phyloP scores from a whole-genome alignment of 805 yeast species.

The Kodamaea neixiangensis region DNA sequence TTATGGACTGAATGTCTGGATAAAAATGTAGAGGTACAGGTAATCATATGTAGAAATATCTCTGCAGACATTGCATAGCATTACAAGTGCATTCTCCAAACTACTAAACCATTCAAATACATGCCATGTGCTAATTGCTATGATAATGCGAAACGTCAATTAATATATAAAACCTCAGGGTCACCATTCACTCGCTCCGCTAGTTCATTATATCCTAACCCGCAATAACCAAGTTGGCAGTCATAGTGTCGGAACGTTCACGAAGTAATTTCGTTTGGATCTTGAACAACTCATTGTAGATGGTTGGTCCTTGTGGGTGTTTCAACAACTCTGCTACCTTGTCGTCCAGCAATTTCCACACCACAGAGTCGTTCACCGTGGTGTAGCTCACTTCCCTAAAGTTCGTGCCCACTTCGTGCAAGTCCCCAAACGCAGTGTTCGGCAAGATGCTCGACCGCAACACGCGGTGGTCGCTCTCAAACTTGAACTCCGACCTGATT shows the following conservation, averaged over 20 bases:
- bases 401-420: conserved; percentile 31
- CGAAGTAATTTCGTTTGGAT: conserved; percentile 64
- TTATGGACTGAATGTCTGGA: too few relatives aligned
- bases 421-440: conserved; percentile 73
- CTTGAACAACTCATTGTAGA: conserved; percentile 64
- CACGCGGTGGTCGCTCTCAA: conserved; percentile 40
- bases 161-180: background rate
- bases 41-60: too few relatives aligned
- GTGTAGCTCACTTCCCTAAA: conserved; percentile 49
- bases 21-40: too few relatives aligned
- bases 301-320: conserved; percentile 45
- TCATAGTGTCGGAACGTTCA: conserved; percentile 71
- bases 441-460: conserved; percentile 56
- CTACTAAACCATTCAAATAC: too few relatives aligned
- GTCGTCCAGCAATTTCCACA: conserved; percentile 65
- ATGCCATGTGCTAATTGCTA: too few relatives aligned
- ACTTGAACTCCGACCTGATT: conserved; percentile 37
- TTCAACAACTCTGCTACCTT: conserved; percentile 47
- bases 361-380: conserved; percentile 61
- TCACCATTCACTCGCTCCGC: too few relatives aligned
- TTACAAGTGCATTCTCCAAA: too few relatives aligned
- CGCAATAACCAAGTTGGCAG: conserved; percentile 74
- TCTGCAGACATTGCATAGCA: too few relatives aligned
- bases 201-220: conserved; percentile 36
- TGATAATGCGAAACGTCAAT: background rate